Percentiles rank a stretch among this genome's conserved stretches.
These are phyloP conservation scores for Limnomonas spitsbergensis DNA, from an alignment of 139 green algal genomes.

Conservation along the genomic window DNA sequence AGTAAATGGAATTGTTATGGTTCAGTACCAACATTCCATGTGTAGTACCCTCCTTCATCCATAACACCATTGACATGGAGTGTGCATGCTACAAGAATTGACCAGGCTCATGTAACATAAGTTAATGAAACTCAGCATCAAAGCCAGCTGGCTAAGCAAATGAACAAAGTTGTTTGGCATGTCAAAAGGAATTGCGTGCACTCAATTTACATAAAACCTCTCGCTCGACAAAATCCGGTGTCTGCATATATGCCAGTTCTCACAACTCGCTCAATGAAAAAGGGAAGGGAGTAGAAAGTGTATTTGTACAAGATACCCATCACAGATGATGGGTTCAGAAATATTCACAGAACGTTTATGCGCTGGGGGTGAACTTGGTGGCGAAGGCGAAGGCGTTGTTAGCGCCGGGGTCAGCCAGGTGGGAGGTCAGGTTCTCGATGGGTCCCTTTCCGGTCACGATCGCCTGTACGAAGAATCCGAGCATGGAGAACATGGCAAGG, in stretches of 20 bases:
- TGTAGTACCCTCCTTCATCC: no score
- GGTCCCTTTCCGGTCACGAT: conserved; percentile 55
- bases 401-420: conserved; percentile 69
- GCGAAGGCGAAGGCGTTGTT: conserved; percentile 69
- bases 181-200: background rate
- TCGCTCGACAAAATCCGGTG: no score
- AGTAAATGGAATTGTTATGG: no score
- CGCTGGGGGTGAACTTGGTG: conserved; percentile 55
- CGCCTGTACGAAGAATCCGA: conserved; percentile 79
- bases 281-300: background rate
- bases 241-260: no score
- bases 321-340: background rate
- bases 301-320: background rate
- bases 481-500: conserved; percentile 31
- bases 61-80: no score
- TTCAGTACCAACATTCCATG: no score
- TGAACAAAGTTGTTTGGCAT: background rate
- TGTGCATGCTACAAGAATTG: no score
- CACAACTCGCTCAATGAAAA: no score
- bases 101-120: no score
- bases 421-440: conserved; percentile 63
- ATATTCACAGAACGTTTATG: background rate
- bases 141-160: no score
- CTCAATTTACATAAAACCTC: no score
- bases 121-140: no score